Evolutionary conservation across 2,329 filamentous ascomycete species (phyloP).

Genomic region (Pseudocercospora fijiensis): DNA sequence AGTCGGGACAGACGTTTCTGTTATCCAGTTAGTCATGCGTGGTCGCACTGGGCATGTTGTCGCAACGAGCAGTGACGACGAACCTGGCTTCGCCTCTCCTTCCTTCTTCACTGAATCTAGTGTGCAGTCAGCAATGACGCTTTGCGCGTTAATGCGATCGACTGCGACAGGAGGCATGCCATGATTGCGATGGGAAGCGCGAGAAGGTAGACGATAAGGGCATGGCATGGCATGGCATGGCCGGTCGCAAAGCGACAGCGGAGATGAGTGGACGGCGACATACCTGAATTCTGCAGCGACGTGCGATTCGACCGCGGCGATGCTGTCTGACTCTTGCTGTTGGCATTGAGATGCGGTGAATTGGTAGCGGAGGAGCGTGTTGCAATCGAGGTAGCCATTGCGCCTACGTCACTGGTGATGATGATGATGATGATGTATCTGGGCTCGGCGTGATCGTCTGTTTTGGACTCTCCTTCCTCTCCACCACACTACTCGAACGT

Average conservation of each 20-base stretch:
- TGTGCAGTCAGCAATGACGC: slow-evolving; percentile 17
- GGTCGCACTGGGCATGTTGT: background rate
- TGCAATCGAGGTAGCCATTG: slow-evolving; percentile 27
- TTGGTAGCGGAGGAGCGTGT: slow-evolving; percentile 29
- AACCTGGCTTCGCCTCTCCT: slow-evolving; percentile 24
- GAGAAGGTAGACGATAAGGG: background rate
- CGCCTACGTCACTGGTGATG: slow-evolving; percentile 5
- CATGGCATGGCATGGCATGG: slow-evolving; percentile 14
- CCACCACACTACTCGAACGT: background rate
- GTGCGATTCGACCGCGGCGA: slow-evolving; percentile 31
- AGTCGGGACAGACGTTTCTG: slow-evolving; percentile 32
- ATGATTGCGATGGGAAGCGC: slow-evolving; percentile 2
- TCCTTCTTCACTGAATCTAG: slow-evolving; percentile 26
- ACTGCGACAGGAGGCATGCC: background rate
- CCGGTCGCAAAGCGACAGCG: background rate
- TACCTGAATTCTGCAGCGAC: slow-evolving; percentile 31
- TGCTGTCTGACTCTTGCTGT: slow-evolving; percentile 25
- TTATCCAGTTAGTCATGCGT: slow-evolving; percentile 8
- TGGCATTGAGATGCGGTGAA: slow-evolving; percentile 31
- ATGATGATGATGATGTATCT: slow-evolving; percentile 7
- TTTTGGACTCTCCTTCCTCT: slow-evolving; percentile 8
- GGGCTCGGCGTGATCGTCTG: slow-evolving; percentile 5
- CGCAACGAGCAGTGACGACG: slow-evolving; percentile 13
- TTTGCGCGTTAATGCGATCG: slow-evolving; percentile 7
- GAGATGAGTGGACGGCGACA: slow-evolving; percentile 18